These are phyloP conservation scores for Albugo candida DNA, from an alignment of 352 stramenopile genomes.

Conservation along the genomic window DNA sequence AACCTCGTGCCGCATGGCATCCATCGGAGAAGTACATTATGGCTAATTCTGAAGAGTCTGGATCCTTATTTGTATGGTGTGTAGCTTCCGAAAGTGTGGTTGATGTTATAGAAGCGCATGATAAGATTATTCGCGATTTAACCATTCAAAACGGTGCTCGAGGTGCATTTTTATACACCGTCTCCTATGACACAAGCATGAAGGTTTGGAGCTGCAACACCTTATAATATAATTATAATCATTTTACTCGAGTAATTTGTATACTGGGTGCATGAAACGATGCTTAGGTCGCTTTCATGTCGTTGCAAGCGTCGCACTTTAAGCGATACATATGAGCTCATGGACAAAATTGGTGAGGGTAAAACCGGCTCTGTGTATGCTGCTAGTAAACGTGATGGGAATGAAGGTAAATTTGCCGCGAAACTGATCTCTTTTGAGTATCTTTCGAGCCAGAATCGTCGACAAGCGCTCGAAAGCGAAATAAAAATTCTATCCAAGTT, in stretches of 20 bases:
- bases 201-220: constrained; percentile 24
- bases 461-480: constrained; percentile 42
- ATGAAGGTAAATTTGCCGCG: constrained; percentile 18
- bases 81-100: constrained; percentile 58
- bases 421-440: constrained; percentile 54
- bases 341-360: constrained; percentile 50
- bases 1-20: constrained; percentile 51
- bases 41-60: constrained; percentile 59
- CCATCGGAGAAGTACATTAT: constrained; percentile 69
- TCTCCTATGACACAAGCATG: constrained; percentile 64
- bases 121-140: constrained; percentile 41
- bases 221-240: not conserved
- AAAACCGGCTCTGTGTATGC: constrained; percentile 59
- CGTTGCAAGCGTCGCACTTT: too few relatives aligned
- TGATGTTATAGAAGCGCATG: constrained; percentile 42
- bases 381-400: constrained; percentile 14
- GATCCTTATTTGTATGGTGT: constrained; percentile 43
- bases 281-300: too few relatives aligned
- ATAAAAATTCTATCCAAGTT: constrained; percentile 34
- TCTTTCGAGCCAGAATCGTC: constrained; percentile 38
- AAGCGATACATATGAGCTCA: constrained; percentile 27
- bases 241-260: too few relatives aligned
- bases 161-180: constrained; percentile 19
- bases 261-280: too few relatives aligned
- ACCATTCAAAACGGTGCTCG: not conserved